Conservation (phyloP, 208 protist genomes). For the Balamuthia mandrillaris region DNA sequence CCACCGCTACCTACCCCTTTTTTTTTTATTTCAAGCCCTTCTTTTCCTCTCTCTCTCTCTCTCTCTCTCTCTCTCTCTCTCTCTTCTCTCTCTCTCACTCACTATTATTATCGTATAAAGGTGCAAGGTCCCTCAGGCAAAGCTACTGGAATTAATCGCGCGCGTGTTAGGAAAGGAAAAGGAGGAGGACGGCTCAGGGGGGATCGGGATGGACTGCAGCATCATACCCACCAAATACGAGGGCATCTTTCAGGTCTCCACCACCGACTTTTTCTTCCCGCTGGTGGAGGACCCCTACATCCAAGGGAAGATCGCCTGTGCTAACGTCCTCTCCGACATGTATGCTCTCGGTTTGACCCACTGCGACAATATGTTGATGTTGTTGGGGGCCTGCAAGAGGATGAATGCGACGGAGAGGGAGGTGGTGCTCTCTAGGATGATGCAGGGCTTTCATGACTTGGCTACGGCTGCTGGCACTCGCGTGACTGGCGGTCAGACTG, state of each 20-base stretch:
- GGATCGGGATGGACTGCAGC: constrained; percentile 85
- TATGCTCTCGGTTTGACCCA: constrained; percentile 88
- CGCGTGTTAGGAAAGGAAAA: neutral
- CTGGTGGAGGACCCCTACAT: constrained; percentile 91
- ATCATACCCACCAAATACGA: constrained; percentile 76
- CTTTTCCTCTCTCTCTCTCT: too few species aligned
- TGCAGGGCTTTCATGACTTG: constrained; percentile 85
- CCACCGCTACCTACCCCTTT: neutral
- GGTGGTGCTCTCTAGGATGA: constrained; percentile 81
- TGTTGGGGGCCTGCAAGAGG: constrained; percentile 85
- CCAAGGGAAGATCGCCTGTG: constrained; percentile 88
- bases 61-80: too few species aligned
- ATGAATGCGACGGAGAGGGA: constrained; percentile 82
- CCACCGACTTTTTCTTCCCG: constrained; percentile 94
- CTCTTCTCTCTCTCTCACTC: neutral
- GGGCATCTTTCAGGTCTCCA: constrained; percentile 84
- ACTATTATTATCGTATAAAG: neutral
- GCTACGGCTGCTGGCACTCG: constrained; percentile 73
- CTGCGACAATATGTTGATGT: constrained; percentile 86
- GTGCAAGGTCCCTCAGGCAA: neutral
- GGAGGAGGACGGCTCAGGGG: too few species aligned
- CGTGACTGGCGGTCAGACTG: constrained; percentile 91
- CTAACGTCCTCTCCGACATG: constrained; percentile 94
- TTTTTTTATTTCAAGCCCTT: too few species aligned
- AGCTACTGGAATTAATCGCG: neutral